A percentile compares a stretch with the other conserved stretches of the same genome.
Evolutionary conservation across 305 asterid genomes (phyloP).

Genomic region (Fraxinus latifolia): DNA sequence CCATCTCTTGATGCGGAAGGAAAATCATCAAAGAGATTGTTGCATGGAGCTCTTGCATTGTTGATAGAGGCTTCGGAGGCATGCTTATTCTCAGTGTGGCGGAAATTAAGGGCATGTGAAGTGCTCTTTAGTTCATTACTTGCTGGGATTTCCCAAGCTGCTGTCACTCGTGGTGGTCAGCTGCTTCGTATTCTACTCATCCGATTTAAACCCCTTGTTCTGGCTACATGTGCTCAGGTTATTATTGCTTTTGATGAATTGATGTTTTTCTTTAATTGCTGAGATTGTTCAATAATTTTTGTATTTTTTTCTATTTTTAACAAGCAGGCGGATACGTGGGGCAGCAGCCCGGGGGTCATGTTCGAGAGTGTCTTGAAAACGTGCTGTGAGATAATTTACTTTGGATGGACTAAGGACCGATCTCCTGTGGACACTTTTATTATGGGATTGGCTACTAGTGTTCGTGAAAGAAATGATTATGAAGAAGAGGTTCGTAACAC

Average conservation of each 20-base stretch:
- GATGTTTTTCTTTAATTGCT: constrained; percentile 20
- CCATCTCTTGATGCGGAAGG: constrained; percentile 78
- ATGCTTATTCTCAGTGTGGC: constrained; percentile 80
- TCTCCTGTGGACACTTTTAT: constrained; percentile 95
- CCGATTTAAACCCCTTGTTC: constrained; percentile 87
- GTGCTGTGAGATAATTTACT: constrained; percentile 83
- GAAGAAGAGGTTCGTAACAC: constrained; percentile 73
- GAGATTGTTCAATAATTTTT: constrained; percentile 20
- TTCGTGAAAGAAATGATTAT: constrained; percentile 83
- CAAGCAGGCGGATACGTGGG: constrained; percentile 77
- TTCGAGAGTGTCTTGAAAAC: constrained; percentile 82
- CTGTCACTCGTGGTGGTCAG: constrained; percentile 85
- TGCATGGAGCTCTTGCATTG: constrained; percentile 86
- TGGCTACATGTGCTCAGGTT: constrained; percentile 89
- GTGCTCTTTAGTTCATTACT: constrained; percentile 88
- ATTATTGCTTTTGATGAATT: constrained; percentile 21
- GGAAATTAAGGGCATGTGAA: constrained; percentile 90
- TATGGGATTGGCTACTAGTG: constrained; percentile 81
- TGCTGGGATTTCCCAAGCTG: constrained; percentile 87
- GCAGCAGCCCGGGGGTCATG: constrained; percentile 80
- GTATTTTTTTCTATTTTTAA: constrained; percentile 9
- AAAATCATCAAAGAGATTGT: constrained; percentile 80
- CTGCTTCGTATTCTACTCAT: constrained; percentile 84
- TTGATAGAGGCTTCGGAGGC: constrained; percentile 89
- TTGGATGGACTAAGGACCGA: constrained; percentile 88